A percentile compares a stretch with the other conserved stretches of the same genome.
phyloP scores from a whole-genome alignment of 2,329 filamentous ascomycete species.

The Clonostachys rhizophaga region DNA sequence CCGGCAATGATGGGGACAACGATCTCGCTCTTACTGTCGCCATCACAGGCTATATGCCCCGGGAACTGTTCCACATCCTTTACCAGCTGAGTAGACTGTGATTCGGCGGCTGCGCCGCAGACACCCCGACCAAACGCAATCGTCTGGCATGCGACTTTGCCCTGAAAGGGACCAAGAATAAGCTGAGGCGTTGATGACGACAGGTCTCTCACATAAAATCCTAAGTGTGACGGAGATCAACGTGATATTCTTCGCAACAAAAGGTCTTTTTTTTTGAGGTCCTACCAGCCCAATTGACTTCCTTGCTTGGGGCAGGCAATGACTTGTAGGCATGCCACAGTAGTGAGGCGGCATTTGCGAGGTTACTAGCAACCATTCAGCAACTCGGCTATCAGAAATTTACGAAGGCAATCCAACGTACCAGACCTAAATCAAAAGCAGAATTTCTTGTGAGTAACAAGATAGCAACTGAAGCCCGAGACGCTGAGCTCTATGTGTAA shows the following conservation, averaged over 20 bases:
- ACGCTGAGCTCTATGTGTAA: too few relatives aligned
- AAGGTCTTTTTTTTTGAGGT: slow-evolving; percentile 3
- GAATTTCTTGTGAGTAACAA: background rate
- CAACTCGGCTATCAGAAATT: background rate
- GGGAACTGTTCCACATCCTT: slow-evolving; percentile 70
- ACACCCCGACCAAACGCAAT: slow-evolving; percentile 72
- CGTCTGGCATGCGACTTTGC: slow-evolving; percentile 74
- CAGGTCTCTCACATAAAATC: slow-evolving; percentile 69
- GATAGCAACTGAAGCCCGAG: background rate
- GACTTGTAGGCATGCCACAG: slow-evolving; percentile 79
- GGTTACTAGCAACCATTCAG: slow-evolving; percentile 50
- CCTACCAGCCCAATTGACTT: slow-evolving; percentile 73
- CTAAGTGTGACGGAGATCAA: slow-evolving; percentile 25
- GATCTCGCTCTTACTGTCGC: slow-evolving; percentile 72
- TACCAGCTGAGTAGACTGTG: slow-evolving; percentile 58
- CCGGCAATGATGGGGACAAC: slow-evolving; percentile 65
- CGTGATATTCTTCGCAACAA: slow-evolving; percentile 1
- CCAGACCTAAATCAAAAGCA: slow-evolving; percentile 8
- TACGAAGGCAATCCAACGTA: slow-evolving; percentile 5
- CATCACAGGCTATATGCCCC: slow-evolving; percentile 79
- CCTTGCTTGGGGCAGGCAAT: slow-evolving; percentile 56
- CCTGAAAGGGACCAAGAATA: slow-evolving; percentile 76
- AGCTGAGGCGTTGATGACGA: slow-evolving; percentile 42
- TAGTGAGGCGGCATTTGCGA: slow-evolving; percentile 70
- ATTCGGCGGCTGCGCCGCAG: slow-evolving; percentile 65